Conservation (phyloP, 1,139 yeast species). For the Yamadazyma triangularis region DNA sequence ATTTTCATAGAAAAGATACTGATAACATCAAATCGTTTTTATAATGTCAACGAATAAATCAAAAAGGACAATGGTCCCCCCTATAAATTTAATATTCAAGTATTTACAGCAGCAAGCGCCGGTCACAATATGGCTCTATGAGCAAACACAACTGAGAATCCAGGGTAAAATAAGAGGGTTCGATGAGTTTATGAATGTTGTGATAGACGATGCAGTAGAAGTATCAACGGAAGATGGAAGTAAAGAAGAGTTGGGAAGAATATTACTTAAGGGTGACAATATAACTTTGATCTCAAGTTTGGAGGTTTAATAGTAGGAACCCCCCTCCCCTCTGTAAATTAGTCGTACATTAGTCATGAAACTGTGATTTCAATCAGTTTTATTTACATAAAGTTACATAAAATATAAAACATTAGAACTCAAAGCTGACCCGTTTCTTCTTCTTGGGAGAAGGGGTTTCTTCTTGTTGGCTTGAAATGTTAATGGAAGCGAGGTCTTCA, state of each 20-base stretch:
- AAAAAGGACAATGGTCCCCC: slow-evolving; percentile 47
- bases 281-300: slow-evolving; percentile 72
- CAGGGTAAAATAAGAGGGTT: slow-evolving; percentile 88
- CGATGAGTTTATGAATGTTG: slow-evolving; percentile 97
- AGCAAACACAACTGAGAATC: slow-evolving; percentile 72
- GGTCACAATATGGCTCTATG: slow-evolving; percentile 85
- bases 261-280: slow-evolving; percentile 89
- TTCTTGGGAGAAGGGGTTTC: slow-evolving; percentile 15
- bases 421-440: slow-evolving; percentile 19
- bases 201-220: slow-evolving; percentile 86
- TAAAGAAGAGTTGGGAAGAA: slow-evolving; percentile 41
- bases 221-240: slow-evolving; percentile 44
- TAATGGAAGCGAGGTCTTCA: slow-evolving; percentile 15
- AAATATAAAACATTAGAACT: too few species aligned
- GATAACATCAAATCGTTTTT: too few species aligned
- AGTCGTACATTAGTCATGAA: background rate
- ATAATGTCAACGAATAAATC: slow-evolving; percentile 4
- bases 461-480: slow-evolving; percentile 2
- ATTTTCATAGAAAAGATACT: too few species aligned
- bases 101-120: slow-evolving; percentile 75
- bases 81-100: slow-evolving; percentile 85
- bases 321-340: background rate
- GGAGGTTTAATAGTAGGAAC: slow-evolving; percentile 37
- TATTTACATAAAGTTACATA: too few species aligned
- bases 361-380: too few species aligned